Evolutionary conservation across 495 filamentous ascomycete genomes (phyloP), one percentile per base, ranked within the genome.

Genomic region (Hypoxylon lienhwacheense): DNA sequence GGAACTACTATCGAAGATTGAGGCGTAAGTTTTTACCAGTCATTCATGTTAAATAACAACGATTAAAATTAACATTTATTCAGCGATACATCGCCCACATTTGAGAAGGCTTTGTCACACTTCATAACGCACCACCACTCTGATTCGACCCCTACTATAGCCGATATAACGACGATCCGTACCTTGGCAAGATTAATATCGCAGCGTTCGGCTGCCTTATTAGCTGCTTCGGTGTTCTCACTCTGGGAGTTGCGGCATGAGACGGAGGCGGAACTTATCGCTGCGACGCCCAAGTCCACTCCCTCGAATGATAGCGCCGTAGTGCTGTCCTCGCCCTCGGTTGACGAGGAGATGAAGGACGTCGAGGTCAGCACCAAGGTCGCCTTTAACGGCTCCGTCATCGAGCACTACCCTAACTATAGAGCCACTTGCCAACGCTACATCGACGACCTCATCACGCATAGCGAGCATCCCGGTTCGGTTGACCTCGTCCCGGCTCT

Each of bases 351-450:
- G 12, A 47, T 58, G 32, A 43, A 32, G 8, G 63, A 67, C 24
- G 60, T 68, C 4, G 58, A 61, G 14, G 53, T 41, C 31, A 63
- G 48, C 17, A 73, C 72, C 2, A 74, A 78, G 8, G 79, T 86
- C 7, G 82, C 79, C 6, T 86, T 80, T 64, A 84, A 83, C 59
- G 85, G 85, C 35, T 77, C 75, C 19, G 84, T 88, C 24, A 75
- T 88, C 24, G 79, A 85, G 66, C 77, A 81, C 58, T 88, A 86
- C 61, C 84, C 85, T 0, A 65, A 63, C 14, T 87, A 86, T 61
- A 63, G 70, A 12, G 46, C 34, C 20, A 66, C 53, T 4, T 76
- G 77, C 47, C 81, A 87, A 63, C 45, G 40, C 4, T 78, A 75
- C 51, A 71, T 85, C 29, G 73, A 84, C 47, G 55, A 65, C 14